These are phyloP conservation scores for Apiospora arundinis DNA, from an alignment of 2,329 filamentous ascomycete genomes.

Conservation along the genomic window DNA sequence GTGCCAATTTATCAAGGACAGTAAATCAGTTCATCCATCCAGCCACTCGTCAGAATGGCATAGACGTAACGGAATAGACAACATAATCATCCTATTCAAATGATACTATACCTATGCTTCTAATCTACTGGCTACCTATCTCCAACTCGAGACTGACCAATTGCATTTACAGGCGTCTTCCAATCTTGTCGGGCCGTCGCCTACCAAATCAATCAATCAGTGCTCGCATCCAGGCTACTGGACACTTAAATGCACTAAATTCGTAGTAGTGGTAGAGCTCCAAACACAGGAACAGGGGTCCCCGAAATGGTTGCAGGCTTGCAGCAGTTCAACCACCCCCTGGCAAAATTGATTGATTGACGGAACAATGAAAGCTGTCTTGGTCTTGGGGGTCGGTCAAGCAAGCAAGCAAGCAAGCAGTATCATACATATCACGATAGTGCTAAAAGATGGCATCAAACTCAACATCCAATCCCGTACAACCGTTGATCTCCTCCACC, in stretches of 20 bases:
- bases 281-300: slow-evolving; percentile 6
- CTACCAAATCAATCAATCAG: background rate
- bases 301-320: background rate
- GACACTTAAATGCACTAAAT: background rate
- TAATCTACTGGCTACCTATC: no score
- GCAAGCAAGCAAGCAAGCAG: background rate
- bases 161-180: no score
- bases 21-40: no score
- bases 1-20: no score
- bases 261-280: background rate
- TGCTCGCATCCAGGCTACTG: background rate
- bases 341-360: background rate
- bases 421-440: slow-evolving; percentile 1
- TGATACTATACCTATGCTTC: no score
- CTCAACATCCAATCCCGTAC: background rate
- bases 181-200: slow-evolving; percentile 11
- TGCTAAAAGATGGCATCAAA: background rate
- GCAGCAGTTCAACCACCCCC: slow-evolving; percentile 2
- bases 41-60: no score
- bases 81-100: no score
- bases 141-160: no score
- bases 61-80: no score
- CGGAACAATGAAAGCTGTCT: background rate
- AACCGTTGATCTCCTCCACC: background rate
- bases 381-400: slow-evolving; percentile 1